Evolutionary conservation across 1,139 yeast species (phyloP), one percentile per base, ranked within the genome.

Genomic region (Kodamaea ohmeri): DNA sequence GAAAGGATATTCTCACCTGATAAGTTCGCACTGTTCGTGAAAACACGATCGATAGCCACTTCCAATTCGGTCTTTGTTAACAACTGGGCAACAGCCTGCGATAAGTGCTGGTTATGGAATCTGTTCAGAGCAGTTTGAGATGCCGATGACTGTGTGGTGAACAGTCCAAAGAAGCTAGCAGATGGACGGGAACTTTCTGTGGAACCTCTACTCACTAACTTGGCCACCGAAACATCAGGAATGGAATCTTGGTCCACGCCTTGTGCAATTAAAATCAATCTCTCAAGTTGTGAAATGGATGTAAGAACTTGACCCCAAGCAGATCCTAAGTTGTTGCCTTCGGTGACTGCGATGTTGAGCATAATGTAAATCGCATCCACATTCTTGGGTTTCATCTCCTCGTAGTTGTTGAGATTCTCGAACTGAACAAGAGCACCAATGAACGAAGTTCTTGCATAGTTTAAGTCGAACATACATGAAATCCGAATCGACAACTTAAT

Each of bases 371-470:
- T 78, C 0, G 97, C 97, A 42, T 79, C 81, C 13, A 92, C 81
- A 56, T 89, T 88, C 60, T 92, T 92, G 8, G 71, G 65, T 47
- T 78, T 78, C 73, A 94, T 77, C 56, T 86, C 95, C 45, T 83
- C 83, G 40, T 84, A 76, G 51, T 86, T 87, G 57, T 82, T 80
- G 46, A 90, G 68, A 50, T 87, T 85, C 40, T 92, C 81, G 54
- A 88, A 90, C 60, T 89, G 95, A 25, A 89, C 83, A 47, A 94
- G 71, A 0, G 97, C 96, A 39, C 95, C 85, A 42, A 94, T 78
- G 56, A 90, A 94, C 1, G 97, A 86, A 11, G 85, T 80, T 53
- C 94, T 76, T 0, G 97, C 96, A 51, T 87, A 80, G 38, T 83
- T 89, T 42, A 89, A 66, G 36, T 83, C 94, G 58, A 89, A 90